Evolutionary conservation across 352 stramenopile genomes (phyloP).

Genomic region (Pythium chondricola): DNA sequence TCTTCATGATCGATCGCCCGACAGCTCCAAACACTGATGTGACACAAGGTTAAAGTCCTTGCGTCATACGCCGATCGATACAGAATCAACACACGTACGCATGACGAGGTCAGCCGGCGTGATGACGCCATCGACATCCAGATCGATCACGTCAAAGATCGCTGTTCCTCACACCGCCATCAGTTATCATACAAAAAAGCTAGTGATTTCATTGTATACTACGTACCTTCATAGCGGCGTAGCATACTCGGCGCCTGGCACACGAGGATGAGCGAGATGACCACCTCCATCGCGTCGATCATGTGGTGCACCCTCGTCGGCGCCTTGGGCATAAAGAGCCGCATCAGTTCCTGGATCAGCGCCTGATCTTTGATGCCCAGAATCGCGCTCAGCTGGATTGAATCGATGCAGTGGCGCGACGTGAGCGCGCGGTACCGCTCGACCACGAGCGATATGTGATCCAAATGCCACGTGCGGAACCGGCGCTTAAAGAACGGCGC

Average conservation of each 20-base stretch:
- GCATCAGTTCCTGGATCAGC: conserved; percentile 42
- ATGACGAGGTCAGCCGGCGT: conserved; percentile 39
- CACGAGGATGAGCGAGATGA: conserved; percentile 53
- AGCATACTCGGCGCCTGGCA: conserved; percentile 54
- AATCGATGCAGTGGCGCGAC: conserved; percentile 49
- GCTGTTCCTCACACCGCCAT: conserved; percentile 17
- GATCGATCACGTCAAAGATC: conserved; percentile 58
- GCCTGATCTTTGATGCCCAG: conserved; percentile 44
- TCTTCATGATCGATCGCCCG: conserved; percentile 43
- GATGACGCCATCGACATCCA: conserved; percentile 26
- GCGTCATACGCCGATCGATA: background rate
- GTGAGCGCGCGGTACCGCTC: conserved; percentile 52
- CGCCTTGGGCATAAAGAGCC: conserved; percentile 45
- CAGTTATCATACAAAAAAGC: background rate
- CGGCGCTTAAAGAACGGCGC: conserved; percentile 39
- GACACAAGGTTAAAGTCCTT: background rate
- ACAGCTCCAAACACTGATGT: conserved; percentile 38
- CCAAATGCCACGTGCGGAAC: conserved; percentile 53
- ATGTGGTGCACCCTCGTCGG: conserved; percentile 55
- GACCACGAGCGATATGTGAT: conserved; percentile 42
- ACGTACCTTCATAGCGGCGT: conserved; percentile 46
- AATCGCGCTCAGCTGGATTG: conserved; percentile 38
- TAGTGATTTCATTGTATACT: too few relatives aligned
- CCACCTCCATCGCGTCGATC: conserved; percentile 65
- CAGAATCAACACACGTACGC: conserved; percentile 16